Conservation (phyloP, 208 protist species). For the Leishmania arabica region DNA sequence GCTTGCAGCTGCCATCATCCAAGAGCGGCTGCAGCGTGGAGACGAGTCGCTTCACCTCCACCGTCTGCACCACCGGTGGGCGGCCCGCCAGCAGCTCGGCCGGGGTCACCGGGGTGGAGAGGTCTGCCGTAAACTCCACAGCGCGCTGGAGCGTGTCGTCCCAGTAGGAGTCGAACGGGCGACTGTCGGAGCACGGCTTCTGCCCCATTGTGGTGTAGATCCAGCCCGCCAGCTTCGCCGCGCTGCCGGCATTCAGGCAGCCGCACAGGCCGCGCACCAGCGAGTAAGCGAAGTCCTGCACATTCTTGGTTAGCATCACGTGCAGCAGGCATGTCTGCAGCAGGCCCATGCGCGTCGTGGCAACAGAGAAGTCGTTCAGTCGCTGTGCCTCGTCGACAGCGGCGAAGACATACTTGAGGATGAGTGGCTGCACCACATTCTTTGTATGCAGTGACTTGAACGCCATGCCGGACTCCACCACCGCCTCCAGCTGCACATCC, state of each 20-base stretch:
- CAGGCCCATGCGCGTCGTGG: slow-evolving; percentile 92
- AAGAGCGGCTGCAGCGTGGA: slow-evolving; percentile 91
- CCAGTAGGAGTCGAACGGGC: slow-evolving; percentile 91
- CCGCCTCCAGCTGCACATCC: slow-evolving; percentile 87
- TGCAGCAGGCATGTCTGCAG: slow-evolving; percentile 86
- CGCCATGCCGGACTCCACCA: slow-evolving; percentile 83
- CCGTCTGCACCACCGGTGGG: slow-evolving; percentile 84
- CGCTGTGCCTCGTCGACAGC: slow-evolving; percentile 71
- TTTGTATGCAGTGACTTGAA: slow-evolving; percentile 40
- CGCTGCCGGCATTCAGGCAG: slow-evolving; percentile 48
- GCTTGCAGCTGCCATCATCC: slow-evolving; percentile 54
- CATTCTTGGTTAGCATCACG: slow-evolving; percentile 53
- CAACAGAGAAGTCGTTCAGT: slow-evolving; percentile 75
- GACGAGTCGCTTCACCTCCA: slow-evolving; percentile 91
- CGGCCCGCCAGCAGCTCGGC: slow-evolving; percentile 60
- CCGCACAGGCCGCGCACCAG: slow-evolving; percentile 68
- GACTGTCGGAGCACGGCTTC: slow-evolving; percentile 64
- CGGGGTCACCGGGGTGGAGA: slow-evolving; percentile 48
- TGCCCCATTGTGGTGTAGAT: slow-evolving; percentile 87
- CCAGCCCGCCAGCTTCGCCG: slow-evolving; percentile 68
- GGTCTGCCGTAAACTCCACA: slow-evolving; percentile 71
- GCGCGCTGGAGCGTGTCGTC: slow-evolving; percentile 46
- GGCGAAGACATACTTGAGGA: slow-evolving; percentile 84
- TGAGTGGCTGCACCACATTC: slow-evolving; percentile 58
- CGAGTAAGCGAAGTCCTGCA: slow-evolving; percentile 75